A percentile compares a stretch with the other conserved stretches of the same genome.
These are phyloP conservation scores for Mycena leptocephala DNA, from an alignment of 768 basidiomycete genomes.

Conservation along the genomic window DNA sequence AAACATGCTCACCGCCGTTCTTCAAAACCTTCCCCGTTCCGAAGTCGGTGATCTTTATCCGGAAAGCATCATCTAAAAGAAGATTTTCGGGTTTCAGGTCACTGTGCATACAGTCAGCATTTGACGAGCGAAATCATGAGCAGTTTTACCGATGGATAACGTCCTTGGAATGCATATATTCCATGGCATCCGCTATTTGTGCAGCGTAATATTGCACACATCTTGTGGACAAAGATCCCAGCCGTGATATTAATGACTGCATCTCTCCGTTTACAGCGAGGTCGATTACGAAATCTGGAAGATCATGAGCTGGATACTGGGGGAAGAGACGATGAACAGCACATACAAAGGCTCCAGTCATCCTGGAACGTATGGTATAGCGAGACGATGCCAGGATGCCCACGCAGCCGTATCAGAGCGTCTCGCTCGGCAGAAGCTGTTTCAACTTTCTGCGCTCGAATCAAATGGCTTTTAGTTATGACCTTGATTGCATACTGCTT, in stretches of 20 bases:
- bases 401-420: slow-evolving; percentile 67
- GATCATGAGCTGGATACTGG: slow-evolving; percentile 16
- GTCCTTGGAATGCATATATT: slow-evolving; percentile 92
- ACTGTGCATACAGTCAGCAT: slow-evolving; percentile 50
- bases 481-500: slow-evolving; percentile 84
- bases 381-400: slow-evolving; percentile 82
- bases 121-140: slow-evolving; percentile 10
- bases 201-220: slow-evolving; percentile 92
- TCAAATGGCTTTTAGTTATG: slow-evolving; percentile 60
- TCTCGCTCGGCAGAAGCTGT: slow-evolving; percentile 80
- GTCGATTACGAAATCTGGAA: slow-evolving; percentile 84
- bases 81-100: slow-evolving; percentile 93
- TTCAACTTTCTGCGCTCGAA: slow-evolving; percentile 77
- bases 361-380: slow-evolving; percentile 92
- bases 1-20: slow-evolving; percentile 61
- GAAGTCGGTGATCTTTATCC: slow-evolving; percentile 97
- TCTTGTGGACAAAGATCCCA: slow-evolving; percentile 89
- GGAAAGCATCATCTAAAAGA: slow-evolving; percentile 87
- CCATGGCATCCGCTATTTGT: slow-evolving; percentile 90
- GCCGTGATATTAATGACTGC: slow-evolving; percentile 76
- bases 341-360: slow-evolving; percentile 86
- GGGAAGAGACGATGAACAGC: neutral
- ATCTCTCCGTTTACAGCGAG: slow-evolving; percentile 85
- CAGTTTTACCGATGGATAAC: slow-evolving; percentile 85
- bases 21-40: slow-evolving; percentile 90